Evolutionary conservation across 2,329 filamentous ascomycete species (phyloP).

Genomic region (Colletotrichum tabaci): DNA sequence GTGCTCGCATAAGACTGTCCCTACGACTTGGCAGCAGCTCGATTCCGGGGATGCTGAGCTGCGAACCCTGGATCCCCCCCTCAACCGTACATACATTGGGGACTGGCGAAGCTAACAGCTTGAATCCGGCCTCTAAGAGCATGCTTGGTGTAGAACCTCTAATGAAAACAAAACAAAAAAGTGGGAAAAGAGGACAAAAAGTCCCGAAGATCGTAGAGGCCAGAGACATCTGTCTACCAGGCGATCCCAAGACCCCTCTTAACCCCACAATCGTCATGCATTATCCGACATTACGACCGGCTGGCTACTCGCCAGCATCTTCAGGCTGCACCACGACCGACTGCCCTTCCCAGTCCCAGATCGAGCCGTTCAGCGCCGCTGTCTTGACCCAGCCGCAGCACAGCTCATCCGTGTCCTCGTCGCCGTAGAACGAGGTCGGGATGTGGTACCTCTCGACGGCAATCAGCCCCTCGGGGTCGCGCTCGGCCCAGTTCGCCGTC

Average conservation of each 20-base stretch:
- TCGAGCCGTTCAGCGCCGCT: conserved; percentile 56
- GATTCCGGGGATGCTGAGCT: background rate
- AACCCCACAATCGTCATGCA: background rate
- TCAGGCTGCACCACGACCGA: background rate
- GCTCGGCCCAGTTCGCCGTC: conserved; percentile 51
- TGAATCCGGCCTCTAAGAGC: conserved; percentile 3
- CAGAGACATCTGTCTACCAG: background rate
- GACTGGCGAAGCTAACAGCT: background rate
- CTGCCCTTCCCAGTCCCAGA: conserved; percentile 54
- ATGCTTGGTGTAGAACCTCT: no score
- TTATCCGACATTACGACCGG: background rate
- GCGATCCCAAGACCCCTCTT: background rate
- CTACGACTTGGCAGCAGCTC: background rate
- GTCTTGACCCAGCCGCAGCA: conserved; percentile 59
- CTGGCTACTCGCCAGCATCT: background rate
- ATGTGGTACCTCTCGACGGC: conserved; percentile 57
- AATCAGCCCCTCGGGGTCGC: conserved; percentile 55
- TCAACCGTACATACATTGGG: background rate
- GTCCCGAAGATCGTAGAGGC: background rate
- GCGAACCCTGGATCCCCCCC: background rate
- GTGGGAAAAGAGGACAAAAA: no score
- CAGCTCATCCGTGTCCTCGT: conserved; percentile 53
- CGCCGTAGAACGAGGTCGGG: conserved; percentile 56
- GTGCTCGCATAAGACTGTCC: background rate
- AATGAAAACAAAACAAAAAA: no score